These are phyloP conservation scores for Ogataea kodamae DNA, from an alignment of 805 yeast species.

Conservation along the genomic window DNA sequence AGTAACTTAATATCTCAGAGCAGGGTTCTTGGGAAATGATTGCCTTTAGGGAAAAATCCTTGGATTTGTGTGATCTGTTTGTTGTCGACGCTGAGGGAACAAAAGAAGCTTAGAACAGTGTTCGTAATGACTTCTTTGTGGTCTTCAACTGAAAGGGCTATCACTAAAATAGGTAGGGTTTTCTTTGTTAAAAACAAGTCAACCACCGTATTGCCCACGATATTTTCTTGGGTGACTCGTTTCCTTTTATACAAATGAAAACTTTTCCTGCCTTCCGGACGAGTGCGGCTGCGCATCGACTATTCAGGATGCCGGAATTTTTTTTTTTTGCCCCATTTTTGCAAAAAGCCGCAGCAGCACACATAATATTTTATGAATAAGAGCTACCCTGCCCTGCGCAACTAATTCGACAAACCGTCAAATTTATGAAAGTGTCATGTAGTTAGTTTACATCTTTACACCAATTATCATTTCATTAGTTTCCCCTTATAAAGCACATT, in stretches of 20 bases:
- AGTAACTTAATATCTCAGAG: constrained; percentile 27
- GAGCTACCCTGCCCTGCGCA: too few species aligned
- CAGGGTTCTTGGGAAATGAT: constrained; percentile 4
- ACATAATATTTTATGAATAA: too few species aligned
- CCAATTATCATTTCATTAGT: constrained; percentile 12
- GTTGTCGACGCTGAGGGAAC: constrained; percentile 15
- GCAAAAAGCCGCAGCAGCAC: background rate
- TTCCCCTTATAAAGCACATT: constrained; percentile 30
- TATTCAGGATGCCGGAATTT: constrained; percentile 2
- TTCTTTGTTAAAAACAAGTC: constrained; percentile 10
- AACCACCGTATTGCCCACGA: constrained; percentile 13
- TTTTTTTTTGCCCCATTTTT: constrained; percentile 2
- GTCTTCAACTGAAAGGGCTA: constrained; percentile 17
- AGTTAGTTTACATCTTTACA: constrained; percentile 11
- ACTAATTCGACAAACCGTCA: too few species aligned
- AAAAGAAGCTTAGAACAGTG: constrained; percentile 12
- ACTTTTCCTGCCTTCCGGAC: constrained; percentile 10
- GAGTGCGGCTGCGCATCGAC: constrained; percentile 7
- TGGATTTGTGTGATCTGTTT: constrained; percentile 9
- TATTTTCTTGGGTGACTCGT: constrained; percentile 12
- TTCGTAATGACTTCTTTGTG: constrained; percentile 6
- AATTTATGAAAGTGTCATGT: too few species aligned
- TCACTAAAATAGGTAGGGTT: constrained; percentile 14
- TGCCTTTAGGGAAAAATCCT: constrained; percentile 9
- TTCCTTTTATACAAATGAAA: constrained; percentile 12